Percentiles rank a stretch among this genome's conserved stretches.
phyloP scores from a whole-genome alignment of 2,329 filamentous ascomycete genomes.

The Verticillium alfalfae region DNA sequence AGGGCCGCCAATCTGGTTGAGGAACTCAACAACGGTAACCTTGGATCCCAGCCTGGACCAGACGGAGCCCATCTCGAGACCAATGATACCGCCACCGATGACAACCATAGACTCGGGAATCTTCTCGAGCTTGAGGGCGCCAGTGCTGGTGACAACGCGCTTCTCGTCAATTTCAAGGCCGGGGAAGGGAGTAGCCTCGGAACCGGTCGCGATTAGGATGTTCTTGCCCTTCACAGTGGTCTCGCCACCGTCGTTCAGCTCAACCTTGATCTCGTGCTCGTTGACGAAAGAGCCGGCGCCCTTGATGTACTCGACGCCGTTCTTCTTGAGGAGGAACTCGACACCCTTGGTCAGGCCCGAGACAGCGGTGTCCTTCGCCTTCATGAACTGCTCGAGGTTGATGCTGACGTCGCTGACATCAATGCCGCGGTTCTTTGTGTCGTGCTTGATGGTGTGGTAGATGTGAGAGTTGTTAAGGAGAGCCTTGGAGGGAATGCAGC shows the following conservation, averaged over 20 bases:
- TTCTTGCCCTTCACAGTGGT: constrained; percentile 86
- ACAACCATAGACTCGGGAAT: constrained; percentile 96
- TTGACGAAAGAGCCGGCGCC: constrained; percentile 81
- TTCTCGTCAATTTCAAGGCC: constrained; percentile 95
- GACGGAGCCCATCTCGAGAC: constrained; percentile 96
- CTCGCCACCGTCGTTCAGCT: constrained; percentile 87
- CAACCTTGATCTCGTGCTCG: constrained; percentile 87
- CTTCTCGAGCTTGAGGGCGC: constrained; percentile 81
- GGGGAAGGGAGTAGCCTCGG: constrained; percentile 92
- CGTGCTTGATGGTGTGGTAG: constrained; percentile 95
- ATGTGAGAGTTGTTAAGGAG: constrained; percentile 99
- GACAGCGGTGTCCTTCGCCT: constrained; percentile 94
- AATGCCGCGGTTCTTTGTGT: constrained; percentile 95
- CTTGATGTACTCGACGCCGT: constrained; percentile 97
- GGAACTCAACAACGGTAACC: constrained; percentile 95
- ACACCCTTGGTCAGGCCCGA: constrained; percentile 89
- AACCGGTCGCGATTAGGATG: constrained; percentile 95
- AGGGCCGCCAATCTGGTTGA: constrained; percentile 92
- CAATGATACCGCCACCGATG: constrained; percentile 97
- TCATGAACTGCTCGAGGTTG: constrained; percentile 94
- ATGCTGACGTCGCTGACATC: constrained; percentile 96
- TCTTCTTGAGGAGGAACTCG: constrained; percentile 98
- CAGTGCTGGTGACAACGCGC: constrained; percentile 93
- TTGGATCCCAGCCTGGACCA: constrained; percentile 92
- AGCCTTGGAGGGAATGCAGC: constrained; percentile 98